These are phyloP conservation scores for Scheffersomyces stambukii DNA, from an alignment of 1,139 yeast species.

Conservation along the genomic window DNA sequence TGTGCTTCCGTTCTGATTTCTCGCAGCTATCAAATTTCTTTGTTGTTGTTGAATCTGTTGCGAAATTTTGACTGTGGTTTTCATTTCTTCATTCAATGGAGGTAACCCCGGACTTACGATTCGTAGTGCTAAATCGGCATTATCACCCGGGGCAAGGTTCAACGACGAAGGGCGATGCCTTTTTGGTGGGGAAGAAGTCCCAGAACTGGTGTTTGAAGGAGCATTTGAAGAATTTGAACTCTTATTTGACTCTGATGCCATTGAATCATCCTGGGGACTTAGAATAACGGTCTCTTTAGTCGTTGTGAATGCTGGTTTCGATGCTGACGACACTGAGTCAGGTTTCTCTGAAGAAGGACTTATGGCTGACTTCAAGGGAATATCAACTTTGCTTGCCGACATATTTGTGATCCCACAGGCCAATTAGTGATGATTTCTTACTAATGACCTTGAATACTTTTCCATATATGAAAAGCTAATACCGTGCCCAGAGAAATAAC, in stretches of 20 bases:
- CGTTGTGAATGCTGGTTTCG: too few relatives aligned
- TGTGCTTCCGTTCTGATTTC: slow-evolving; percentile 14
- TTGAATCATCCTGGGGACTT: too few relatives aligned
- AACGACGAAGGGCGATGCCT: slow-evolving; percentile 22
- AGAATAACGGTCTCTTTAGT: too few relatives aligned
- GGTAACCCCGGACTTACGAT: slow-evolving; percentile 49
- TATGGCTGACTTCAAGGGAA: too few relatives aligned
- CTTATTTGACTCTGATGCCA: neutral
- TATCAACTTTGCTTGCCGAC: too few relatives aligned
- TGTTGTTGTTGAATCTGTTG: slow-evolving; percentile 48
- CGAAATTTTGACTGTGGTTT: slow-evolving; percentile 41
- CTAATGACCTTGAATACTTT: too few relatives aligned
- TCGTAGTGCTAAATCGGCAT: slow-evolving; percentile 30
- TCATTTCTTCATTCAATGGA: slow-evolving; percentile 45
- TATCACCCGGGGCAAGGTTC: slow-evolving; percentile 7
- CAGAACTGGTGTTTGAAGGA: slow-evolving; percentile 1
- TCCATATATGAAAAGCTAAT: too few relatives aligned
- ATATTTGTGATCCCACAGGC: too few relatives aligned
- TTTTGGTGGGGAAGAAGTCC: slow-evolving; percentile 5
- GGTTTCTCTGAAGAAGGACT: too few relatives aligned
- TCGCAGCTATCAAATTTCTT: slow-evolving; percentile 40
- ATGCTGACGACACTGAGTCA: too few relatives aligned
- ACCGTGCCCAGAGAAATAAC: too few relatives aligned
- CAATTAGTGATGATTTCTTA: too few relatives aligned
- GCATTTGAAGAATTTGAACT: slow-evolving; percentile 1